Evolutionary conservation across 2,329 filamentous ascomycete species (phyloP).

Genomic region (Penicillium olsonii): DNA sequence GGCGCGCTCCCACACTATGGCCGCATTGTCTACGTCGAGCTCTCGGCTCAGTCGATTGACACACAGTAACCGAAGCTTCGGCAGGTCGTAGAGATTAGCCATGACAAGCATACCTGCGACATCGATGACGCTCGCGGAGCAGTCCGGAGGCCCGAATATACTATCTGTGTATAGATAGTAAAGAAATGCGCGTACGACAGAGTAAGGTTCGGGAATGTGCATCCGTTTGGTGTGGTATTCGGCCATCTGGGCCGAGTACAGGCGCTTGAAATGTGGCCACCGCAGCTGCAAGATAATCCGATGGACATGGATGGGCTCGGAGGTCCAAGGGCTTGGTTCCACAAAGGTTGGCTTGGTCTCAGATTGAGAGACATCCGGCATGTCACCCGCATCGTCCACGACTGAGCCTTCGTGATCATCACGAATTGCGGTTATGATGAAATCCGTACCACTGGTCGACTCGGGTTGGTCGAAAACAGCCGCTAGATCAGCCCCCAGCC

Average conservation of each 20-base stretch:
- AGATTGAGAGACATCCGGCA: conserved; percentile 33
- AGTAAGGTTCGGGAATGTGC: conserved; percentile 96
- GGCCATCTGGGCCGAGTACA: conserved; percentile 93
- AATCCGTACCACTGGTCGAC: conserved; percentile 82
- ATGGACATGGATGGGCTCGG: conserved; percentile 88
- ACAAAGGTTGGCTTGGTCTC: conserved; percentile 36
- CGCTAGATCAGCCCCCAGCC: conserved; percentile 83
- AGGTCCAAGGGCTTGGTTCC: conserved; percentile 54
- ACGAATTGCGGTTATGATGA: conserved; percentile 84
- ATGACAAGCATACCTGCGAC: conserved; percentile 94
- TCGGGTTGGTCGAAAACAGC: conserved; percentile 86
- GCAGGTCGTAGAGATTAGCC: conserved; percentile 98
- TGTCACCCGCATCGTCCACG: conserved; percentile 55
- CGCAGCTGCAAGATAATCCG: conserved; percentile 90
- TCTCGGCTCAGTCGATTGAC: conserved; percentile 88
- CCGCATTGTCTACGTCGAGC: conserved; percentile 90
- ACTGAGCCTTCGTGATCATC: conserved; percentile 54
- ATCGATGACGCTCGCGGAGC: conserved; percentile 68
- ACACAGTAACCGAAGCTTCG: conserved; percentile 84
- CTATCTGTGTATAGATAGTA: conserved; percentile 97
- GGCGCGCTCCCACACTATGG: conserved; percentile 93
- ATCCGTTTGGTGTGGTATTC: conserved; percentile 97
- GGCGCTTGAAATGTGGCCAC: conserved; percentile 92
- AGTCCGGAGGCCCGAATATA: conserved; percentile 65
- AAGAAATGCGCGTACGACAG: conserved; percentile 89